Evolutionary conservation across 1,139 yeast species (phyloP).

Genomic region (Debaryomyces subglobosus): DNA sequence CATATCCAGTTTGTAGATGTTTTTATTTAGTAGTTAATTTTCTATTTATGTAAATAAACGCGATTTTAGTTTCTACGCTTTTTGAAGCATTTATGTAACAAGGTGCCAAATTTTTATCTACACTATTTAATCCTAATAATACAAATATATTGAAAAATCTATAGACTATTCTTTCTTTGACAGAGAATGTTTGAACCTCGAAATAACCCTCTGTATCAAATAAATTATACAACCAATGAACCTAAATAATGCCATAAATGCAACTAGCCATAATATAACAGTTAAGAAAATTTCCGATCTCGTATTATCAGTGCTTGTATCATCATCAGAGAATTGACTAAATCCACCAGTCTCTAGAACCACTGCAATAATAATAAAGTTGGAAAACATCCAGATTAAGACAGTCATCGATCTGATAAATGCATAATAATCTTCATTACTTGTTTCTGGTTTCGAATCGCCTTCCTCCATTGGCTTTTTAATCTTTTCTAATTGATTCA

Average conservation of each 20-base stretch:
- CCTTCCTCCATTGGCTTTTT: constrained; percentile 38
- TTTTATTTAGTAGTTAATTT: not conserved
- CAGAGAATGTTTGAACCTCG: constrained; percentile 21
- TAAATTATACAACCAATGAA: constrained; percentile 69
- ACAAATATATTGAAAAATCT: not conserved
- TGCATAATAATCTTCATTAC: constrained; percentile 74
- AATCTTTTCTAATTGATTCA: constrained; percentile 65
- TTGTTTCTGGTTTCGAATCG: constrained; percentile 39
- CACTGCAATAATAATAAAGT: constrained; percentile 69
- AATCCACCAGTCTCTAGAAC: constrained; percentile 74
- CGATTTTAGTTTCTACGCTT: constrained; percentile 3
- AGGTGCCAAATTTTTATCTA: not conserved
- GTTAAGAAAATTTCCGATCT: constrained; percentile 60
- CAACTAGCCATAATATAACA: constrained; percentile 79
- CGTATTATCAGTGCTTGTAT: constrained; percentile 20
- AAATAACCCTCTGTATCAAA: constrained; percentile 44
- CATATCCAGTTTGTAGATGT: not conserved
- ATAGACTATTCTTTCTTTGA: constrained; percentile 1
- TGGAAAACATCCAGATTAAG: constrained; percentile 76
- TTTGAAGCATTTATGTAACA: not conserved
- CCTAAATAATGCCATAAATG: constrained; percentile 75
- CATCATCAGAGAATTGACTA: constrained; percentile 32
- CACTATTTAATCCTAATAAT: not conserved
- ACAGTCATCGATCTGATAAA: constrained; percentile 80
- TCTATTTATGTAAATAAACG: constrained; percentile 8